Base-by-base conservation (phyloP, 495 filamentous ascomycete species). In the Daldinia decipiens region DNA sequence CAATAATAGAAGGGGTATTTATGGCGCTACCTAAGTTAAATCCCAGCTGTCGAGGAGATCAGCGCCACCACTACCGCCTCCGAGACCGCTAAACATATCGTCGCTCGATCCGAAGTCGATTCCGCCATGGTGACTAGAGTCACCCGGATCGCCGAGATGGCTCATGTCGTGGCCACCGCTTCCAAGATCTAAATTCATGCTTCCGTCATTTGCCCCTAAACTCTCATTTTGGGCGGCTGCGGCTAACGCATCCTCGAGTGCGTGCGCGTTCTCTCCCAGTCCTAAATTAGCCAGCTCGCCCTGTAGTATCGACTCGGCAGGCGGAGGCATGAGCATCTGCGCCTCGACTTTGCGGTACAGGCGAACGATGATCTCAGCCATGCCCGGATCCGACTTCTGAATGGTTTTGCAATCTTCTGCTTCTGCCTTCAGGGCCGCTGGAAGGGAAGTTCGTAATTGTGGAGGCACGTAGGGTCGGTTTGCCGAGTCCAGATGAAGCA, bases 341-440 rank as follows among this genome's bases (percentile, higher is more conserved):
- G 88, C 83, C 71, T 94, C 91, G 5, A 97, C 92, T 19, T 91
- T 87, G 2, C 92, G 84, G 76, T 88, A 85, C 21, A 97, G 83
- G 3, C 93, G 88, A 2, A 96, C 89, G n/a, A 93, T 81, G 2
- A 88, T 83, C 70, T 93, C 89, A 0, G 93, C 93, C 47, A 87
- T 81, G 0, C 80, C 58, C 5, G 84, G 80, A 56, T 94, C 88
- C 32, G 81, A 82, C 63, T 89, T 88, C 9, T 89, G 85, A 0
- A 91, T 75, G 19, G 82, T 85, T 19, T 87, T 84, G 24, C 89
- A 89, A 56, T 89, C 84, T 7, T 91, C 87, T 15, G 88, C 87
- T 54, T 88, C 84, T 3, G 83, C 75, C 50, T 87, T 86, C 12
- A 97, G 82, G n/a, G 87, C 88, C n/a, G 92, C 89, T n/a, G 88